Conservation (phyloP, 768 basidiomycete genomes). For the Leucocoprinus leucothites region DNA sequence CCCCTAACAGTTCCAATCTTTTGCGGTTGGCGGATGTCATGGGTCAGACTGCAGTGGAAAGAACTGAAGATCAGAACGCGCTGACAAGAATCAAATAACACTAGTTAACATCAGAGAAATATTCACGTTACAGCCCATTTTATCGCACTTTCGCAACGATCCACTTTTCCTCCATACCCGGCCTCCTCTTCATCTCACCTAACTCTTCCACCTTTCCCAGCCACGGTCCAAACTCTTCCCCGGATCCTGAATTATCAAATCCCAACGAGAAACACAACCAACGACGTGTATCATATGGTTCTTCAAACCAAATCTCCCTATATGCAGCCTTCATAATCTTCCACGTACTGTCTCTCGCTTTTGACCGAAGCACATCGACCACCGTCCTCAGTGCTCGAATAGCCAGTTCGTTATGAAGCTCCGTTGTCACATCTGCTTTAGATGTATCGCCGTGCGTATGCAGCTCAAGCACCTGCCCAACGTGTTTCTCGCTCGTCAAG, state of each 20-base stretch:
- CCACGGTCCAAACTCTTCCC: conserved; percentile 7
- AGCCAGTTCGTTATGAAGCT: conserved; percentile 40
- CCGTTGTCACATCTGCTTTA: conserved; percentile 33
- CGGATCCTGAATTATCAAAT: background rate
- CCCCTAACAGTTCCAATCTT: no score
- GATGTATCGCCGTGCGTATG: conserved; percentile 19
- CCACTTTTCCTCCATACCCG: conserved; percentile 58
- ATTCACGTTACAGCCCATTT: background rate
- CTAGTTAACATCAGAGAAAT: no score
- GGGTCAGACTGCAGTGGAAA: no score
- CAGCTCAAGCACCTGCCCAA: conserved; percentile 21
- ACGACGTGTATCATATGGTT: background rate
- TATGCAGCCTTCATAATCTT: background rate
- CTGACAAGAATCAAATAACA: no score
- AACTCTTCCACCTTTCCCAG: background rate
- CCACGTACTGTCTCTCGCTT: conserved; percentile 12
- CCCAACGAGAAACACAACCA: background rate
- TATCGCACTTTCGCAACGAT: conserved; percentile 51
- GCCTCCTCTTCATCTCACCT: conserved; percentile 33
- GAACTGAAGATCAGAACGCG: no score
- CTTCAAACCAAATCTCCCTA: background rate
- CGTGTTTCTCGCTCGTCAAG: conserved; percentile 31
- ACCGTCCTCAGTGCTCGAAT: background rate
- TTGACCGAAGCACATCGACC: background rate
- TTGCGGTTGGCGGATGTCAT: no score